phyloP scores from a whole-genome alignment of 1,284 basidiomycete species.

The Boletus semigastroideus region DNA sequence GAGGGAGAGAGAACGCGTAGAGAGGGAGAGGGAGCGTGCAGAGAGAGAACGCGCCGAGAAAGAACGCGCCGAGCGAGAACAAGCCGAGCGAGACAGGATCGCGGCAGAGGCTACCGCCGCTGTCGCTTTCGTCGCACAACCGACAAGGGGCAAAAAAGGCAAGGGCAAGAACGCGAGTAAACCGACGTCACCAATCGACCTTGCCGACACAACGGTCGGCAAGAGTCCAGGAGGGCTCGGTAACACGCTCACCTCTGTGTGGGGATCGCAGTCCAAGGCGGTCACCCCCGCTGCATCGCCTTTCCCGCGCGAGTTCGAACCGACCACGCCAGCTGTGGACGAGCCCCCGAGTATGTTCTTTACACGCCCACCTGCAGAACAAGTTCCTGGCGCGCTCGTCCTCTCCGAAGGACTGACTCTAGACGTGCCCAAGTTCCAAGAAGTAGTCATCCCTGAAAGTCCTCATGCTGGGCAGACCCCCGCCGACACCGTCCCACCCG shows the following conservation, averaged over 20 bases:
- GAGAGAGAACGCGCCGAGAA: constrained; percentile 3
- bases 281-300: constrained; percentile 30
- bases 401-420: constrained; percentile 7
- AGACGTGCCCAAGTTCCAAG: constrained; percentile 7
- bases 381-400: not conserved
- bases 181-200: constrained; percentile 24
- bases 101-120: constrained; percentile 3
- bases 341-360: constrained; percentile 11
- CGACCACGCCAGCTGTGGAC: constrained; percentile 7
- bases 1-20: not conserved
- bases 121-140: not conserved
- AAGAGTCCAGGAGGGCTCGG: constrained; percentile 29
- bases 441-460: constrained; percentile 1
- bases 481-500: constrained; percentile 26
- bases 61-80: constrained; percentile 8
- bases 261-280: constrained; percentile 33
- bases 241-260: constrained; percentile 24
- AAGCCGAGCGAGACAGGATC: constrained; percentile 16
- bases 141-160: constrained; percentile 14
- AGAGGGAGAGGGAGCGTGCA: not conserved
- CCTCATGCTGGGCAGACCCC: constrained; percentile 23
- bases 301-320: constrained; percentile 17
- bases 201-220: constrained; percentile 30
- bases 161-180: constrained; percentile 28
- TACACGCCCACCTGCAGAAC: not conserved